Evolutionary conservation across 2,329 filamentous ascomycete genomes (phyloP).

Genomic region (Trichoderma cornu-damae): DNA sequence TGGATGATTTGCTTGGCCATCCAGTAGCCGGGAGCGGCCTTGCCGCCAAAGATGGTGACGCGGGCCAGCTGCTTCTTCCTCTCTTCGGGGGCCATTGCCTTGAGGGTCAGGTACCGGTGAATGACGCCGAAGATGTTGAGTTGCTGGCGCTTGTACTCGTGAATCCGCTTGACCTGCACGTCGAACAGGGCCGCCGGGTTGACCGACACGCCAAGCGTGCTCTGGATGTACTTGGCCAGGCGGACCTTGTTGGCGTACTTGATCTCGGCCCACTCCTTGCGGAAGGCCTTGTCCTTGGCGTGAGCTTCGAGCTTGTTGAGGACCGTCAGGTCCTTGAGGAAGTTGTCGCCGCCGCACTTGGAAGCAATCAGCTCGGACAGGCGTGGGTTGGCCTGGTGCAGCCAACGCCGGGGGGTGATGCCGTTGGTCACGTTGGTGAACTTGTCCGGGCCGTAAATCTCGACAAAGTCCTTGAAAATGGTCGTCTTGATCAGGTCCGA

Average conservation of each 20-base stretch:
- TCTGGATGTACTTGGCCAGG: conserved; percentile 86
- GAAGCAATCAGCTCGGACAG: conserved; percentile 87
- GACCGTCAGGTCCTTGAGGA: conserved; percentile 83
- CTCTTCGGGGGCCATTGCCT: conserved; percentile 75
- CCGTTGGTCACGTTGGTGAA: conserved; percentile 99
- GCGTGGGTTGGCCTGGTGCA: conserved; percentile 93
- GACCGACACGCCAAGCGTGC: conserved; percentile 71
- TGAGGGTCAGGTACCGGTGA: conserved; percentile 85
- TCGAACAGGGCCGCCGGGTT: conserved; percentile 89
- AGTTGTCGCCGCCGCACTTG: conserved; percentile 77
- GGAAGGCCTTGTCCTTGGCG: conserved; percentile 82
- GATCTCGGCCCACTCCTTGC: conserved; percentile 92
- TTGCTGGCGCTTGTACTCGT: conserved; percentile 98
- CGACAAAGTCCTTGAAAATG: conserved; percentile 99
- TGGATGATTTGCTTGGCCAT: conserved; percentile 99
- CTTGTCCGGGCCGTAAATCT: conserved; percentile 91
- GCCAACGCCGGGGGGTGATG: conserved; percentile 91
- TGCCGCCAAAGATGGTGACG: conserved; percentile 95
- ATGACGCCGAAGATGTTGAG: conserved; percentile 99
- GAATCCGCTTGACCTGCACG: conserved; percentile 97
- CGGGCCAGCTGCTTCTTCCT: conserved; percentile 81
- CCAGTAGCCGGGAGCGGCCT: conserved; percentile 98
- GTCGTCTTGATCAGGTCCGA: conserved; percentile 97
- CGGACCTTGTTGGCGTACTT: conserved; percentile 94
- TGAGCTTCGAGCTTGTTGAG: conserved; percentile 81